Percentiles rank a stretch among this genome's conserved stretches.
Conservation (phyloP, 1,284 basidiomycete species). For the Cryptococcus wingfieldii region DNA sequence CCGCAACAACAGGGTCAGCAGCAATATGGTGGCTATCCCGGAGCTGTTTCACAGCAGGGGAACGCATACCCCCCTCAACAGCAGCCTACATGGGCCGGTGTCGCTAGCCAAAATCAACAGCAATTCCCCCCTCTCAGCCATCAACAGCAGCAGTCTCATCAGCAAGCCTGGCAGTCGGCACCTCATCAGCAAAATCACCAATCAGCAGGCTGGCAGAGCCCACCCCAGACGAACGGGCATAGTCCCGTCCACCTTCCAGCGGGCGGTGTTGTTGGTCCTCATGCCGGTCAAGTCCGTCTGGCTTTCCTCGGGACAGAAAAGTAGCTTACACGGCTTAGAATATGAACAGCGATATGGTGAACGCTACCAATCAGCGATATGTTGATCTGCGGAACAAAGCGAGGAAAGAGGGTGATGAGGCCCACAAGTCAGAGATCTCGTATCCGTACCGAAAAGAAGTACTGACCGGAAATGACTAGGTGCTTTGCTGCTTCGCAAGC, state of each 20-base stretch:
- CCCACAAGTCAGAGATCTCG: conserved; percentile 33
- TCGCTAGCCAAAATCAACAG: conserved; percentile 9
- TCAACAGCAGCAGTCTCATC: conserved; percentile 18
- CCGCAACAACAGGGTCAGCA: conserved; percentile 10
- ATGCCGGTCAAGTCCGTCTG: conserved; percentile 49
- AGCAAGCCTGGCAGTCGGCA: conserved; percentile 20
- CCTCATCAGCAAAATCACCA: conserved; percentile 28
- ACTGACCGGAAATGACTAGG: conserved; percentile 8
- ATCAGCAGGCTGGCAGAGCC: conserved; percentile 23
- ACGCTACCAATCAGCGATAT: conserved; percentile 60
- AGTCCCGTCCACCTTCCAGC: conserved; percentile 21
- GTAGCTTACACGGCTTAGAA: background rate
- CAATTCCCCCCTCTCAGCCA: conserved; percentile 26
- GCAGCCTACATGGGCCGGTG: conserved; percentile 10
- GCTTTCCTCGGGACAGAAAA: background rate
- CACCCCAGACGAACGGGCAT: conserved; percentile 18
- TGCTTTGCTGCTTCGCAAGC: conserved; percentile 43
- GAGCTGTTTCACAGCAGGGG: conserved; percentile 16
- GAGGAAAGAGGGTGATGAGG: conserved; percentile 60
- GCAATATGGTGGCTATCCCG: conserved; percentile 12
- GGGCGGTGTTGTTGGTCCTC: conserved; percentile 29
- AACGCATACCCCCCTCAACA: conserved; percentile 16
- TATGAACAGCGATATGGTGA: conserved; percentile 56
- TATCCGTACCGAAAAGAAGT: background rate
- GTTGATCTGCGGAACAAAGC: conserved; percentile 65